phyloP scores from a whole-genome alignment of 805 yeast genomes.

The Yamadazyma sp. region DNA sequence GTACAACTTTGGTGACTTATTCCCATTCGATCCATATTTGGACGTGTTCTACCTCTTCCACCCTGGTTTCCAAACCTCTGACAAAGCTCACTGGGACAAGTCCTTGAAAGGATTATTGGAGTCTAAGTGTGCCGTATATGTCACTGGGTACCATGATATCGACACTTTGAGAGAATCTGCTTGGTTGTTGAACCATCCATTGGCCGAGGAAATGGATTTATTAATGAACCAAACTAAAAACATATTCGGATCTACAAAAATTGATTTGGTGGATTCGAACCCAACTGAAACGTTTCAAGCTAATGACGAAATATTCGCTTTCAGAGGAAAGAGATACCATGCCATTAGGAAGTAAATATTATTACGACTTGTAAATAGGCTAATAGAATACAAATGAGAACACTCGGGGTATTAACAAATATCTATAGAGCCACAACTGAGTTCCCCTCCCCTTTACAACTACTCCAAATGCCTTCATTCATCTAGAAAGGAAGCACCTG shows the following conservation, averaged over 20 bases:
- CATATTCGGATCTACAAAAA: slow-evolving; percentile 80
- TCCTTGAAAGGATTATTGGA: slow-evolving; percentile 85
- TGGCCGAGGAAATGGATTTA: slow-evolving; percentile 70
- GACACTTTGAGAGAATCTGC: slow-evolving; percentile 70
- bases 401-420: too few relatives aligned
- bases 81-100: slow-evolving; percentile 79
- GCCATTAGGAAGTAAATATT: slow-evolving; percentile 53
- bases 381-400: too few relatives aligned
- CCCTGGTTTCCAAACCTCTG: slow-evolving; percentile 88
- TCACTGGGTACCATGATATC: slow-evolving; percentile 82
- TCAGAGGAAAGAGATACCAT: slow-evolving; percentile 96
- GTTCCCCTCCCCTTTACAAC: too few relatives aligned
- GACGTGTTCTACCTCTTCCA: slow-evolving; percentile 93
- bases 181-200: slow-evolving; percentile 65
- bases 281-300: slow-evolving; percentile 94
- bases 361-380: slow-evolving; percentile 5
- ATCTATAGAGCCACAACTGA: too few relatives aligned
- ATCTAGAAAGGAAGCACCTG: too few relatives aligned
- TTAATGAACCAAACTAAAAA: slow-evolving; percentile 74
- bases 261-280: slow-evolving; percentile 89
- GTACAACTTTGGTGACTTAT: slow-evolving; percentile 90
- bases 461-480: too few relatives aligned
- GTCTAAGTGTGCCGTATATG: slow-evolving; percentile 87
- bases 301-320: slow-evolving; percentile 85
- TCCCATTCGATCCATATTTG: slow-evolving; percentile 96